phyloP scores from a whole-genome alignment of 345 rosid species.

The Hibiscus trionum region DNA sequence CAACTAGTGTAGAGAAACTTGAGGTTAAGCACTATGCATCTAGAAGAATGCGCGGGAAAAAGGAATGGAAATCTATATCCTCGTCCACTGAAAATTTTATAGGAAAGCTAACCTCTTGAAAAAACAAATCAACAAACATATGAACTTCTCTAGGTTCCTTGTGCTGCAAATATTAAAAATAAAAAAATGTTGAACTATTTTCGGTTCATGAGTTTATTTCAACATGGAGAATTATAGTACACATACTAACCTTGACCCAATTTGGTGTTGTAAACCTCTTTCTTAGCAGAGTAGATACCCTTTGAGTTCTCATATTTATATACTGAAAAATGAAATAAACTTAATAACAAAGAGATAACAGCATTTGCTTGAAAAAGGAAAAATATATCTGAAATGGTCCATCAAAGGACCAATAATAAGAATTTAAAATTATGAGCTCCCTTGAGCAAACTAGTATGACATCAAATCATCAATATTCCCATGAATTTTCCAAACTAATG shows the following conservation, averaged over 20 bases:
- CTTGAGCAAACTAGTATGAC: not conserved
- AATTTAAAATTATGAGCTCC: not conserved
- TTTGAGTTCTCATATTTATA: constrained; percentile 68
- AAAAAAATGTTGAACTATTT: constrained; percentile 8
- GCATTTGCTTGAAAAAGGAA: not conserved
- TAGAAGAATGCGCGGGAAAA: constrained; percentile 32
- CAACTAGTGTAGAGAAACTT: constrained; percentile 36
- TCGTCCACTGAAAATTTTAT: not conserved
- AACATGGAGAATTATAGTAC: constrained; percentile 7
- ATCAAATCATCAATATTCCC: not conserved
- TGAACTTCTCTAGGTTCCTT: constrained; percentile 99
- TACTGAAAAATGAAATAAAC: constrained; percentile 41
- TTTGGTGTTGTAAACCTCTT: constrained; percentile 94
- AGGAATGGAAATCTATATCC: not conserved
- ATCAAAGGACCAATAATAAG: not conserved
- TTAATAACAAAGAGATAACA: not conserved
- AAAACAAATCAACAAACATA: constrained; percentile 90
- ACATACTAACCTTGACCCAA: constrained; percentile 77
- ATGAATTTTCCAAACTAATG: not conserved
- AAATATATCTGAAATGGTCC: not conserved
- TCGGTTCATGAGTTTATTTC: not conserved
- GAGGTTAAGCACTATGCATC: not conserved
- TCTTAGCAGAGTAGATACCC: constrained; percentile 77
- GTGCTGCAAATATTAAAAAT: constrained; percentile 53
- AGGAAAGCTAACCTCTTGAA: constrained; percentile 64